phyloP scores from a whole-genome alignment of 345 rosid genomes.

The Salix dunnii region DNA sequence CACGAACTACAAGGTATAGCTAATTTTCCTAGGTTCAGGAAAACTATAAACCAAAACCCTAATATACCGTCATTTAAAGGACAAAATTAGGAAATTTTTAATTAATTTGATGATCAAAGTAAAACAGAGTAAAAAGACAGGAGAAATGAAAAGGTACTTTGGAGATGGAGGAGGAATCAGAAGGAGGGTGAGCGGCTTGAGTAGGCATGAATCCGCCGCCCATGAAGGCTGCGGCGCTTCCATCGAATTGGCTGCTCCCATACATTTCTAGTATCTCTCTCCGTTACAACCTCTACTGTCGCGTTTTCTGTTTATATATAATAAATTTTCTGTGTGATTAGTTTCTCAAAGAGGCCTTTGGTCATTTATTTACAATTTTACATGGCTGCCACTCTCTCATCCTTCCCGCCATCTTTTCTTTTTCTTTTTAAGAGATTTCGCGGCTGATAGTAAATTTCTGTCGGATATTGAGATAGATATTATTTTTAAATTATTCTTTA shows the following conservation, averaged over 20 bases:
- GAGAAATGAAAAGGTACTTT: constrained; percentile 36
- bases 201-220: constrained; percentile 96
- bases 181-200: constrained; percentile 50
- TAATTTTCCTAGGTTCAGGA: background rate
- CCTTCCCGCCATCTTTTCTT: constrained; percentile 10
- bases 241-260: constrained; percentile 59
- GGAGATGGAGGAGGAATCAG: constrained; percentile 35
- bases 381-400: background rate
- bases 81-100: background rate
- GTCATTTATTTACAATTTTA: background rate
- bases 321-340: background rate
- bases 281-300: background rate
- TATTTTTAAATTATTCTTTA: too few species aligned
- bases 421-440: too few species aligned
- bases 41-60: background rate
- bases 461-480: too few species aligned
- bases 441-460: too few species aligned
- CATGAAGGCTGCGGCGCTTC: constrained; percentile 65
- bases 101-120: background rate
- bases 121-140: background rate
- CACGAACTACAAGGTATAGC: background rate
- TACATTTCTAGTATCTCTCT: constrained; percentile 31
- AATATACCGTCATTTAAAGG: background rate
- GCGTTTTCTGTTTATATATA: background rate
- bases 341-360: background rate